Evolutionary conservation across 2,329 filamentous ascomycete genomes (phyloP), one percentile per base, ranked within the genome.

Genomic region (Escovopsis sp.): DNA sequence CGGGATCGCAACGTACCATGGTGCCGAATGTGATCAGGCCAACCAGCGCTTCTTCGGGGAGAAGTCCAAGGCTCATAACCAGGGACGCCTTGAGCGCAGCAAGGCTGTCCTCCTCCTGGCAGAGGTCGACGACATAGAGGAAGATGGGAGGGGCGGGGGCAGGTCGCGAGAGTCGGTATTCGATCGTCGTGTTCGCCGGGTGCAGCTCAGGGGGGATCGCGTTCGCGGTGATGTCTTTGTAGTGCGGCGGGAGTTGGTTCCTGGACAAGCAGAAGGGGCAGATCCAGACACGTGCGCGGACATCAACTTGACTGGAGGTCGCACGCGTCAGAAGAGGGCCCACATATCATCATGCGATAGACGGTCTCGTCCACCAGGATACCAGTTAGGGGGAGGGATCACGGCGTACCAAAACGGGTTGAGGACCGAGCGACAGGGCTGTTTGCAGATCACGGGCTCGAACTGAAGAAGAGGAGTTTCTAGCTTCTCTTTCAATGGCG

Each of bases 381-480:
- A n/a, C 10, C 21, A 12, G 29, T 16, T 12, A 17, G 40, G 18
- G 3, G 25, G 18, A 6, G 15, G 26, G 11, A 15, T 18, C 15
- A 13, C 19, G 30, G 51, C 73, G 52, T 70, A 92, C 86, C 88
- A 94, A 68, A 87, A 96, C 31, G 90, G 90, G 57, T 98, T 98
- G 56, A 98, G 68, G 27, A 96, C 86, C 36, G 88, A 88, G 58
- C 87, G 80, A 61, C 90, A 98, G 42, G 90, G 90, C 56, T 82
- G 75, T 62, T 94, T 94, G 76, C 90, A 98, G 41, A 83, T 87
- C 29, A 98, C 85, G 14, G 90, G 90, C 61, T 96, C 88, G 61
- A 96, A 96, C 56, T 92, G 84, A 35, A 98, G 70, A 43, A 94
- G 63, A 37, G 87, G 85, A 17, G 84, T 83, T 44, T 93, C 81